Evolutionary conservation across 2,329 filamentous ascomycete species (phyloP).

Genomic region (Metarhizium anisopliae): DNA sequence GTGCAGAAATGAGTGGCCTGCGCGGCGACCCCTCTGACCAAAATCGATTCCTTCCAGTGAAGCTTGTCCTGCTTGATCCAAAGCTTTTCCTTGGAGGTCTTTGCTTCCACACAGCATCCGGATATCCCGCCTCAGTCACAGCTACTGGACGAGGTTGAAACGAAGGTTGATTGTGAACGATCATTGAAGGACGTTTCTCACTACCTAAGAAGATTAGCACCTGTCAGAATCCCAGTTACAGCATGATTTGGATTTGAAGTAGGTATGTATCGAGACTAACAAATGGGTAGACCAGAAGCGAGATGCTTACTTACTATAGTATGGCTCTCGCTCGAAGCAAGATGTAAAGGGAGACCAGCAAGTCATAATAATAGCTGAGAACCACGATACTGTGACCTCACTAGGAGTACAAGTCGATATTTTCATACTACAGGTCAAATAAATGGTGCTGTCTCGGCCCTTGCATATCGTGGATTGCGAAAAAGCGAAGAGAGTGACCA

Average conservation of each 20-base stretch:
- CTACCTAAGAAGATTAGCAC: conserved; percentile 13
- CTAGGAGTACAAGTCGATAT: conserved; percentile 31
- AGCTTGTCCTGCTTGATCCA: conserved; percentile 29
- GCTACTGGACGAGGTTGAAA: conserved; percentile 19
- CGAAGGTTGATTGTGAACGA: conserved; percentile 20
- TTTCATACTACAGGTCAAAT: conserved; percentile 27
- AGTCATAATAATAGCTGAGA: conserved; percentile 32
- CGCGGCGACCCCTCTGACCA: conserved; percentile 37
- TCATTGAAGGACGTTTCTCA: conserved; percentile 17
- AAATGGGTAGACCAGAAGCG: background rate
- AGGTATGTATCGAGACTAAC: background rate
- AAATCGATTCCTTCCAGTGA: conserved; percentile 37
- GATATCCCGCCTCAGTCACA: conserved; percentile 12
- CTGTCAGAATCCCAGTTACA: background rate
- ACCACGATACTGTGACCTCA: conserved; percentile 36
- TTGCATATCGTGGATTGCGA: conserved; percentile 6
- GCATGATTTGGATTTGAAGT: background rate
- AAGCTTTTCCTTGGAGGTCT: conserved; percentile 12
- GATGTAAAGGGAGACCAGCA: conserved; percentile 35
- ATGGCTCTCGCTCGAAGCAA: conserved; percentile 29
- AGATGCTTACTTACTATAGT: conserved; percentile 26
- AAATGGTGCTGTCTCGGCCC: background rate
- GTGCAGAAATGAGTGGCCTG: conserved; percentile 48
- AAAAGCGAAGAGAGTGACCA: conserved; percentile 8
- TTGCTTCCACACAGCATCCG: conserved; percentile 11